Evolutionary conservation across 2,329 filamentous ascomycete genomes (phyloP).

Genomic region (Fusarium nisikadoi): DNA sequence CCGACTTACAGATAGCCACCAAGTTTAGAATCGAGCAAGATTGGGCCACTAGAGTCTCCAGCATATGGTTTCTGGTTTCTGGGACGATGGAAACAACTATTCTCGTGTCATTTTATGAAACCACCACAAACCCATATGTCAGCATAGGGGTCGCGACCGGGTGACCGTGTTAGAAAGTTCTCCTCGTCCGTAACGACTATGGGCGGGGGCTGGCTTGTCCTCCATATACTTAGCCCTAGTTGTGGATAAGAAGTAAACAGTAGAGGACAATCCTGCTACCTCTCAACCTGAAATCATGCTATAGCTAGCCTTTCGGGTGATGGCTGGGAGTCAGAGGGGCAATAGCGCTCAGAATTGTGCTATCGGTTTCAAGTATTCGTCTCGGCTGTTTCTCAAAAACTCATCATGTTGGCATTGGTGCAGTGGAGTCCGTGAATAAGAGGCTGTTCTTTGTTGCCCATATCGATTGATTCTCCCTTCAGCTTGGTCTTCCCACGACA

Average conservation of each 20-base stretch:
- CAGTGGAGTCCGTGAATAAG: too few species aligned
- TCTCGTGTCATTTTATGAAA: too few species aligned
- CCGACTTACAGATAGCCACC: background rate
- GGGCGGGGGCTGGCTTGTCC: background rate
- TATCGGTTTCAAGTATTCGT: rapidly evolving
- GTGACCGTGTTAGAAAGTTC: too few species aligned
- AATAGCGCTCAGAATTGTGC: background rate
- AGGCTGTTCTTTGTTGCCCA: too few species aligned
- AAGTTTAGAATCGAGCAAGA: background rate
- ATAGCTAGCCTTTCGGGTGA: background rate
- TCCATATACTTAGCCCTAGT: too few species aligned
- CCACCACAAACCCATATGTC: background rate
- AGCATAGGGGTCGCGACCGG: too few species aligned
- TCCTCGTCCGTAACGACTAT: background rate
- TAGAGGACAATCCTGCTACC: background rate
- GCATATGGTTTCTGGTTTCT: background rate
- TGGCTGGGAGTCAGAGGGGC: background rate
- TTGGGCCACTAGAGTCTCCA: background rate
- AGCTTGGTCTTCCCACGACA: background rate
- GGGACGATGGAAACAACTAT: background rate
- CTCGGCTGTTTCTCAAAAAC: background rate
- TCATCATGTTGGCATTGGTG: too few species aligned
- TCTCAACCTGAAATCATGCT: background rate
- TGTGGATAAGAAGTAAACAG: background rate
- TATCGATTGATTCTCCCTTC: background rate